These are phyloP conservation scores for Cladosporium sp. DNA, from an alignment of 2,329 filamentous ascomycete genomes.

Conservation along the genomic window DNA sequence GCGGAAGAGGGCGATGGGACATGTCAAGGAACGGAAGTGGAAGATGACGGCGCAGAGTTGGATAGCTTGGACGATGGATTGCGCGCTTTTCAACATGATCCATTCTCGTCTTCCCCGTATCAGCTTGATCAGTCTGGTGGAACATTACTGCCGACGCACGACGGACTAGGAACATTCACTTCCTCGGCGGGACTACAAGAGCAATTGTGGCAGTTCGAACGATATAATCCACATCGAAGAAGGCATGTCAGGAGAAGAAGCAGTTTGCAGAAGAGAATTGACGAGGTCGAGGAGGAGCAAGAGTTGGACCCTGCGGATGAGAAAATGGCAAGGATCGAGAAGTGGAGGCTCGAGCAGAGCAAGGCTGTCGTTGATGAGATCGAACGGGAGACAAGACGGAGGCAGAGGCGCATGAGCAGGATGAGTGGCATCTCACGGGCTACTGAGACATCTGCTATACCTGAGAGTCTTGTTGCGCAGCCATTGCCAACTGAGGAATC, in stretches of 20 bases:
- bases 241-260: constrained; percentile 51
- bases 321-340: constrained; percentile 77
- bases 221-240: constrained; percentile 68
- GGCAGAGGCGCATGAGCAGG: constrained; percentile 59
- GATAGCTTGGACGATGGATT: constrained; percentile 92
- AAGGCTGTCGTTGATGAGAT: constrained; percentile 81
- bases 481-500: constrained; percentile 23
- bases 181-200: constrained; percentile 61
- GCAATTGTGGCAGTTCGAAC: constrained; percentile 83
- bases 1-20: constrained; percentile 33
- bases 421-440: constrained; percentile 41
- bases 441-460: constrained; percentile 20
- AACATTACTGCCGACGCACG: constrained; percentile 81
- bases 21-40: constrained; percentile 24
- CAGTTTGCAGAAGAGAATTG: constrained; percentile 54
- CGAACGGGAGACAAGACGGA: constrained; percentile 68
- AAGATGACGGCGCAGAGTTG: constrained; percentile 69
- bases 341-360: constrained; percentile 89
- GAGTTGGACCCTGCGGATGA: constrained; percentile 60
- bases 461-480: constrained; percentile 17
- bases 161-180: constrained; percentile 82
- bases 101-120: constrained; percentile 40
- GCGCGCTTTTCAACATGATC: constrained; percentile 75
- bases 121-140: constrained; percentile 52
- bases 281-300: constrained; percentile 49